Base-by-base conservation (phyloP, 805 yeast species). In the Saturnispora ahearnii region DNA sequence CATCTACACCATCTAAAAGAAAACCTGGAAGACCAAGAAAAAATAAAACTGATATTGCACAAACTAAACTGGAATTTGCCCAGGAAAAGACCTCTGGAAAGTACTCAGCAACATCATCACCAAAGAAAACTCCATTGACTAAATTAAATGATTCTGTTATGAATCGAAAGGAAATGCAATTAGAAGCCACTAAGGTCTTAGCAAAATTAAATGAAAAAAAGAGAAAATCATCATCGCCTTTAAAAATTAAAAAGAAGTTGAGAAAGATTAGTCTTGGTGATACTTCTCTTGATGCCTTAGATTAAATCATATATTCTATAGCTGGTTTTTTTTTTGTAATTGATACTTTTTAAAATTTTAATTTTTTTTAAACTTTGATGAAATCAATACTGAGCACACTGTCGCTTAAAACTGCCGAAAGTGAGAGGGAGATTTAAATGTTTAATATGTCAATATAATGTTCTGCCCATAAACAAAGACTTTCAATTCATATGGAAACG, bases 151-250 rank as follows among this genome's bases (percentile, higher is more conserved):
- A 18, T 9, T 51, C 57, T 3, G 52, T 46, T 2, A 18, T 55
- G 42, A 55, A 56, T 28, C 42, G 44, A 11, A 42, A 46, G n/a
- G 49, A 46, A 24, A 40, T 46, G 38, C 48, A 46, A 26, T 31
- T 41, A 12, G 49, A 46, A 11, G 28, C 32, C 3, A n/a, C n/a
- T 18, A 29, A 41, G 30, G 10, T 34, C 4, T 5, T 48, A 13
- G 42, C 26, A 6, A 34, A 28, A 29, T 30, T 45, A n/a, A 24
- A n/a, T 11, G 33, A 34, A 2, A 51, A 49, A 31, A 57, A 54
- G 41, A 54, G 51, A 31, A 51, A 46, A 31, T 30, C 57, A 2
- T 24, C 37, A 9, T 55, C 59, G 7, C 59, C 59, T 2, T n/a
- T 49, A 2, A 45, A 46, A 7, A 22, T 38, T 18, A 55, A 52